A percentile compares a stretch with the other conserved stretches of the same genome.
These are phyloP conservation scores for Syzygium malaccense DNA, from an alignment of 441 rosid species.

Conservation along the genomic window DNA sequence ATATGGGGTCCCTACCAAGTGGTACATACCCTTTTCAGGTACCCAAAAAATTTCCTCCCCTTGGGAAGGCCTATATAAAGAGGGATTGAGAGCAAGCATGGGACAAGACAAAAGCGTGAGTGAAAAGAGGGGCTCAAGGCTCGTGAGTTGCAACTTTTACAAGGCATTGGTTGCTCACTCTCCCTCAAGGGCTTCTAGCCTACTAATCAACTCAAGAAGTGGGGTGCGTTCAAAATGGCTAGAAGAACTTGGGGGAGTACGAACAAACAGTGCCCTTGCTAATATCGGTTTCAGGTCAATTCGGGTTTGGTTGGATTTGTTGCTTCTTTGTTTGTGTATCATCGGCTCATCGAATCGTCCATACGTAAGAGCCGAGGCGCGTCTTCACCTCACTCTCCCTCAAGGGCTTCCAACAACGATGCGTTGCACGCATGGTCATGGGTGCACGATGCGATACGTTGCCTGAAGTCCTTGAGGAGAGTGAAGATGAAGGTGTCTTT, in stretches of 20 bases:
- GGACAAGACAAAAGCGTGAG: background rate
- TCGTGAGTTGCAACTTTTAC: background rate
- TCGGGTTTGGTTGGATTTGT: background rate
- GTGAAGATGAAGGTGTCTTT: background rate
- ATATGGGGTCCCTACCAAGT: background rate
- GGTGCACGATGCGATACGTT: background rate
- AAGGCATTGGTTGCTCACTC: slow-evolving; percentile 25
- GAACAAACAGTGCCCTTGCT: slow-evolving; percentile 6
- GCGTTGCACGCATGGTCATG: background rate
- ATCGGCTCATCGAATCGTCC: background rate
- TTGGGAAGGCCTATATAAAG: background rate
- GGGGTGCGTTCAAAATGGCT: background rate
- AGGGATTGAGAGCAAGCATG: background rate
- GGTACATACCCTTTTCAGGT: background rate
- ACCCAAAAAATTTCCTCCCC: background rate
- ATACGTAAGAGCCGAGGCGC: background rate
- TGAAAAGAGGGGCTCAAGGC: background rate
- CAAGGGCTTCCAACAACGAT: slow-evolving; percentile 11
- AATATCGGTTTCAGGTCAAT: background rate
- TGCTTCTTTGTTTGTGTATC: background rate
- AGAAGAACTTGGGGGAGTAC: slow-evolving; percentile 29
- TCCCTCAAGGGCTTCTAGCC: slow-evolving; percentile 21
- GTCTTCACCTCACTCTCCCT: slow-evolving; percentile 23
- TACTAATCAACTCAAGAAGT: background rate
- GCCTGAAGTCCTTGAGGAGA: slow-evolving; percentile 8